phyloP scores from a whole-genome alignment of 83 land plant species.

The Diphasiastrum complanatum region DNA sequence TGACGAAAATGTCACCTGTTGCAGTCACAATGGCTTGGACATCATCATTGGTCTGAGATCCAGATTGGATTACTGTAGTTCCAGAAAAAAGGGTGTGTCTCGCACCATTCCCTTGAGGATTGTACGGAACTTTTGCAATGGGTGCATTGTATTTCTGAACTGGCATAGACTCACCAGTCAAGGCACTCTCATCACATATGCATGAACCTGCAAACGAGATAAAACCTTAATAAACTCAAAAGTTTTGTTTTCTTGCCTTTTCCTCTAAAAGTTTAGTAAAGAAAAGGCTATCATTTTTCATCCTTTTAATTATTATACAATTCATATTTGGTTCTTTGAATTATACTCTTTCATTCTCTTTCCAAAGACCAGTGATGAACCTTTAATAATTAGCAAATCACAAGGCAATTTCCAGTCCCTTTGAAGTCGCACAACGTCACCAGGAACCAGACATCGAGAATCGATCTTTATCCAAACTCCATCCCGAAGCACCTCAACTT shows the following conservation, averaged over 20 bases:
- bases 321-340: not conserved
- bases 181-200: conserved; percentile 7
- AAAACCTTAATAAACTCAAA: not conserved
- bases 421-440: not conserved
- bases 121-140: not conserved
- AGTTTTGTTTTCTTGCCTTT: not conserved
- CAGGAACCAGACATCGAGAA: conserved; percentile 5
- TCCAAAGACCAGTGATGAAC: too few relatives aligned
- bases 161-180: conserved; percentile 6
- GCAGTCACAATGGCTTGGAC: conserved; percentile 3
- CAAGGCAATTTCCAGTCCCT: conserved; percentile 1
- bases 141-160: conserved; percentile 1
- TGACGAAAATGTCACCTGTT: not conserved
- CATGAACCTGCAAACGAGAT: not conserved
- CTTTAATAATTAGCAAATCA: conserved; percentile 7
- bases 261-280: not conserved
- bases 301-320: not conserved
- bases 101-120: not conserved
- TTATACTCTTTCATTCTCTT: not conserved
- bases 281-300: too few relatives aligned
- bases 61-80: conserved; percentile 2
- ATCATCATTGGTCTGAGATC: not conserved
- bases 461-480: not conserved
- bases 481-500: not conserved
- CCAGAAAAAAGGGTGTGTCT: conserved; percentile 7